phyloP scores from a whole-genome alignment of 2,329 filamentous ascomycete genomes.

The Ophiostoma ulmi region DNA sequence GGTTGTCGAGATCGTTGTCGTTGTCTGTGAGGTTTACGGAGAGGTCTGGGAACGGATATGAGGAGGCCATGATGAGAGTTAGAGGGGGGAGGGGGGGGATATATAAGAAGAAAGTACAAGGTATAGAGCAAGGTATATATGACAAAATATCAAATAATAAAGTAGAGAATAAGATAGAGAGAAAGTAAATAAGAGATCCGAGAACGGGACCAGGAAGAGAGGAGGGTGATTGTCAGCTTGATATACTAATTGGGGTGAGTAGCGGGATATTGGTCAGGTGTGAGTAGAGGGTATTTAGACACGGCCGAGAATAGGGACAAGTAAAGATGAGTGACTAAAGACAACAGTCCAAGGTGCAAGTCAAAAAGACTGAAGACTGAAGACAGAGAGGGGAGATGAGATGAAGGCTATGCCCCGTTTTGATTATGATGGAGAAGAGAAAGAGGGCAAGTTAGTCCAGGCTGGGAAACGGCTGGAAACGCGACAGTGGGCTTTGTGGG shows the following conservation, averaged over 20 bases:
- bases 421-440: constrained; percentile 20
- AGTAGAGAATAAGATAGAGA: not conserved
- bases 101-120: constrained; percentile 20
- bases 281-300: not conserved
- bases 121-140: not conserved
- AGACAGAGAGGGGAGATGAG: constrained; percentile 15
- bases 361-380: not conserved
- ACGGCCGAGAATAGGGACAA: constrained; percentile 2
- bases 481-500: constrained; percentile 12
- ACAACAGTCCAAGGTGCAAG: not conserved
- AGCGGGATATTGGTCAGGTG: constrained; percentile 9
- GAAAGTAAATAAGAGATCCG: constrained; percentile 2
- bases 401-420: constrained; percentile 23
- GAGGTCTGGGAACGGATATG: constrained; percentile 30
- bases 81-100: not conserved
- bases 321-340: constrained; percentile 4
- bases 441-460: constrained; percentile 14
- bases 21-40: constrained; percentile 30
- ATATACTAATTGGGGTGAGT: constrained; percentile 20
- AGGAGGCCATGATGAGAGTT: constrained; percentile 32
- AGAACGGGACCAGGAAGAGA: constrained; percentile 4
- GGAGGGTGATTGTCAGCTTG: constrained; percentile 17
- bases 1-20: constrained; percentile 20
- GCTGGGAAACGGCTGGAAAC: constrained; percentile 13
- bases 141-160: not conserved